Conservation (phyloP, 2,329 filamentous ascomycete genomes). For the Pseudogymnoascus sp. region DNA sequence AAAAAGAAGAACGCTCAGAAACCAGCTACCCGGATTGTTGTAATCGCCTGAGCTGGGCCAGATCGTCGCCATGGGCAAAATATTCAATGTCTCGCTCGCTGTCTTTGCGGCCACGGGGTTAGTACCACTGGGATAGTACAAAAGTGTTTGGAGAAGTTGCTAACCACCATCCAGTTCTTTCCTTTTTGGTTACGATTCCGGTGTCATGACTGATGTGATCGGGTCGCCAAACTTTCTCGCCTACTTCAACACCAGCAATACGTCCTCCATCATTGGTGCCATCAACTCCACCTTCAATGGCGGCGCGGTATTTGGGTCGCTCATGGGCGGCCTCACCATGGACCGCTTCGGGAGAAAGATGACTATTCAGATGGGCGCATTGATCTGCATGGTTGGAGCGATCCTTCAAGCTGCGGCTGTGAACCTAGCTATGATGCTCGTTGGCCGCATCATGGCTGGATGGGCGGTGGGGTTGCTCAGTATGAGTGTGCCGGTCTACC, state of each 20-base stretch:
- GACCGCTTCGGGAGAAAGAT: slow-evolving; percentile 50
- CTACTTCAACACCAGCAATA: slow-evolving; percentile 30
- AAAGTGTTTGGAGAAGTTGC: background rate
- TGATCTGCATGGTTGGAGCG: slow-evolving; percentile 53
- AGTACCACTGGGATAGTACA: background rate
- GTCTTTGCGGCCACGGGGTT: slow-evolving; percentile 36
- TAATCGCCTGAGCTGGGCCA: background rate
- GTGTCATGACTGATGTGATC: slow-evolving; percentile 29
- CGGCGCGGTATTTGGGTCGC: slow-evolving; percentile 41
- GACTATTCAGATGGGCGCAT: slow-evolving; percentile 50
- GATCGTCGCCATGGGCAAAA: slow-evolving; percentile 31
- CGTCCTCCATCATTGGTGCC: slow-evolving; percentile 36
- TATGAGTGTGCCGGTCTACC: slow-evolving; percentile 58
- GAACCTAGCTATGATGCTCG: slow-evolving; percentile 45
- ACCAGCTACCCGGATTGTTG: background rate
- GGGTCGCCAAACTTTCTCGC: slow-evolving; percentile 23
- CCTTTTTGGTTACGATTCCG: slow-evolving; percentile 32
- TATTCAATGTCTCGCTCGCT: slow-evolving; percentile 36
- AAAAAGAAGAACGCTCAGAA: background rate
- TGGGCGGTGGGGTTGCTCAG: slow-evolving; percentile 46
- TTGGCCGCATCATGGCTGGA: slow-evolving; percentile 49
- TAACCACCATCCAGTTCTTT: slow-evolving; percentile 27
- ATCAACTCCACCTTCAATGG: slow-evolving; percentile 61
- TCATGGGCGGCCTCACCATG: slow-evolving; percentile 41
- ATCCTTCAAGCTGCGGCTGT: slow-evolving; percentile 50